Evolutionary conservation across 2,329 filamentous ascomycete genomes (phyloP).

Genomic region (Hawksworthiomyces lignivorus): DNA sequence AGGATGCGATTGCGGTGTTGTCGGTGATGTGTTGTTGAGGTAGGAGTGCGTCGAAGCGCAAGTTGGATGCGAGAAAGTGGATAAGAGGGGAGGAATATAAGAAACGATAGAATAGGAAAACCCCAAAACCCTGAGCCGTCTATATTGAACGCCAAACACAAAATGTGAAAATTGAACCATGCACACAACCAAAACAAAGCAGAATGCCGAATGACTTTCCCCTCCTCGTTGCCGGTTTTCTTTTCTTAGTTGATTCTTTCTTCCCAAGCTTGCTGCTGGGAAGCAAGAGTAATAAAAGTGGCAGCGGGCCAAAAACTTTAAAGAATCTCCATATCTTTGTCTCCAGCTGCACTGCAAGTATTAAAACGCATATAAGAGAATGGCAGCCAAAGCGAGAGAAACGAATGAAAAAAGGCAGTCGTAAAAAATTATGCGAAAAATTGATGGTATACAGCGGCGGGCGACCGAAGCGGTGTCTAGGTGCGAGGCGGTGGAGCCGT

Average conservation of each 20-base stretch:
- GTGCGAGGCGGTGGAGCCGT: constrained; percentile 5
- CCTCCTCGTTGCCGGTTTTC: background rate
- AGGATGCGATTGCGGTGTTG: background rate
- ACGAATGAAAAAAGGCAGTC: background rate
- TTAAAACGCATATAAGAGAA: constrained; percentile 24
- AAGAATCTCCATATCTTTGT: constrained; percentile 18
- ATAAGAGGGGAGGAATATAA: background rate
- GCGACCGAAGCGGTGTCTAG: background rate
- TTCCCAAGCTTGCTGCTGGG: constrained; percentile 18
- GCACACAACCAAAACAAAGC: background rate
- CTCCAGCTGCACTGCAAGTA: constrained; percentile 18
- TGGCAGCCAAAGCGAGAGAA: constrained; percentile 5
- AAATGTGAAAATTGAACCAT: constrained; percentile 4
- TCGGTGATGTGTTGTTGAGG: background rate
- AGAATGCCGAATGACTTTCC: background rate
- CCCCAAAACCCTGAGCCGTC: constrained; percentile 10
- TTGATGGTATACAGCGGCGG: constrained; percentile 7
- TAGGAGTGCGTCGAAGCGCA: background rate
- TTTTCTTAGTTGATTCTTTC: background rate
- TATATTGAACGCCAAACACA: constrained; percentile 11
- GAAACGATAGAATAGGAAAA: constrained; percentile 1
- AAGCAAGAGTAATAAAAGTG: constrained; percentile 17
- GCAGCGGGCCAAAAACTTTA: constrained; percentile 23
- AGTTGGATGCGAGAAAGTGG: background rate
- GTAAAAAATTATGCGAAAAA: constrained; percentile 2